phyloP scores from a whole-genome alignment of 169 alveolate genomes.

The Cryptosporidium xiaoi region DNA sequence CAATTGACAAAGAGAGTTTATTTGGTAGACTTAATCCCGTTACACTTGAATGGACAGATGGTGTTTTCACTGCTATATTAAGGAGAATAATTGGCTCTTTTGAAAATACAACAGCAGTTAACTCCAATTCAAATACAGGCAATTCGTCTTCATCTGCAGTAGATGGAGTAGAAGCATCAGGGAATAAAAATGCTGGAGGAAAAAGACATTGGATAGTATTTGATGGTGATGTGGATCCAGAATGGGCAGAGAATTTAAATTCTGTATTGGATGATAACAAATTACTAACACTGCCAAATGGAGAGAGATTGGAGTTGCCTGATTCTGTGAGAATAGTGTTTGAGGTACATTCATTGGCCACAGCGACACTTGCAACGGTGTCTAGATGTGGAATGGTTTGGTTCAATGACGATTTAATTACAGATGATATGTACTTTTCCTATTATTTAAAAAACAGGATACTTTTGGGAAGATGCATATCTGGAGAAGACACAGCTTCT shows the following conservation, averaged over 20 bases:
- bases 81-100: slow-evolving; percentile 84
- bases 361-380: slow-evolving; percentile 98
- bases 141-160: too few relatives aligned
- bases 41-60: slow-evolving; percentile 98
- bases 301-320: slow-evolving; percentile 95
- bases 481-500: background rate
- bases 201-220: slow-evolving; percentile 96
- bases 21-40: slow-evolving; percentile 94
- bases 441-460: slow-evolving; percentile 79
- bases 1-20: slow-evolving; percentile 93
- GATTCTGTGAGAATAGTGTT: slow-evolving; percentile 79
- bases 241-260: slow-evolving; percentile 99
- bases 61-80: slow-evolving; percentile 95
- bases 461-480: background rate
- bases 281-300: slow-evolving; percentile 96
- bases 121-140: too few relatives aligned
- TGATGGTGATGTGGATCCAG: slow-evolving; percentile 99
- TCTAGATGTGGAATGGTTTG: slow-evolving; percentile 98
- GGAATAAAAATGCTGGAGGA: slow-evolving; percentile 21
- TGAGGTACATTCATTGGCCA: slow-evolving; percentile 94
- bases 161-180: too few relatives aligned
- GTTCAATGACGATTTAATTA: slow-evolving; percentile 93
- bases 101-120: background rate
- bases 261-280: slow-evolving; percentile 98
- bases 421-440: slow-evolving; percentile 87